Conservation (phyloP, 108 stramenopile species). For the Skeletonema menzelii region DNA sequence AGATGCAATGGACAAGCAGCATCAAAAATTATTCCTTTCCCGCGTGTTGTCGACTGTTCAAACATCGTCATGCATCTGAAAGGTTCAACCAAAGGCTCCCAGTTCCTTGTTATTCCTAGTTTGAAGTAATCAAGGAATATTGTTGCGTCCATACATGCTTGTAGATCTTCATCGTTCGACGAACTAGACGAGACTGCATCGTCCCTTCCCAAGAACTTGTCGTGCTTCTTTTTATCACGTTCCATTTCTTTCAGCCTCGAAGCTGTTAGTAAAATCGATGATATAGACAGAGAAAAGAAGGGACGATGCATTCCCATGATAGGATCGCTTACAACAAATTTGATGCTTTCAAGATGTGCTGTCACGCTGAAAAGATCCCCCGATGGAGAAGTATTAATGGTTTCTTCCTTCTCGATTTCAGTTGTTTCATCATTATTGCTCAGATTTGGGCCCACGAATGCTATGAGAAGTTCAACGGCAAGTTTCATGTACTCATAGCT, state of each 20-base stretch:
- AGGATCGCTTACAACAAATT: conserved; percentile 75
- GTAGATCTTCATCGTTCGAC: conserved; percentile 17
- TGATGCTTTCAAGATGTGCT: conserved; percentile 50
- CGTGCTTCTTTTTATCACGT: conserved; percentile 8
- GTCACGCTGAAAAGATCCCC: conserved; percentile 50
- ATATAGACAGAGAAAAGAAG: conserved; percentile 48
- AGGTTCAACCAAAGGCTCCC: conserved; percentile 94
- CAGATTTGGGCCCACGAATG: conserved; percentile 37
- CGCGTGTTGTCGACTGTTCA: conserved; percentile 64
- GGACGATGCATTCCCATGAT: conserved; percentile 74
- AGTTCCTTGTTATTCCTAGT: conserved; percentile 86
- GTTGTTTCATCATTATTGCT: conserved; percentile 23
- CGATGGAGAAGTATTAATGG: conserved; percentile 19
- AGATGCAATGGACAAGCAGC: conserved; percentile 80
- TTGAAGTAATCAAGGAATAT: conserved; percentile 95
- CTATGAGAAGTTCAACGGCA: conserved; percentile 28
- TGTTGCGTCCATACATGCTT: conserved; percentile 24
- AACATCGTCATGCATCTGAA: conserved; percentile 63
- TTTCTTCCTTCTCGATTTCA: conserved; percentile 23
- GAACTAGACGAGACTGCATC: neutral
- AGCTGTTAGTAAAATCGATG: conserved; percentile 46
- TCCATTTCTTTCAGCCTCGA: conserved; percentile 53
- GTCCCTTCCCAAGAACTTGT: conserved; percentile 2
- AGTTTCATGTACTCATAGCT: conserved; percentile 68
- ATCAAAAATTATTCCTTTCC: conserved; percentile 68